phyloP scores from a whole-genome alignment of 2,329 filamentous ascomycete species.

The Nemania serpens region DNA sequence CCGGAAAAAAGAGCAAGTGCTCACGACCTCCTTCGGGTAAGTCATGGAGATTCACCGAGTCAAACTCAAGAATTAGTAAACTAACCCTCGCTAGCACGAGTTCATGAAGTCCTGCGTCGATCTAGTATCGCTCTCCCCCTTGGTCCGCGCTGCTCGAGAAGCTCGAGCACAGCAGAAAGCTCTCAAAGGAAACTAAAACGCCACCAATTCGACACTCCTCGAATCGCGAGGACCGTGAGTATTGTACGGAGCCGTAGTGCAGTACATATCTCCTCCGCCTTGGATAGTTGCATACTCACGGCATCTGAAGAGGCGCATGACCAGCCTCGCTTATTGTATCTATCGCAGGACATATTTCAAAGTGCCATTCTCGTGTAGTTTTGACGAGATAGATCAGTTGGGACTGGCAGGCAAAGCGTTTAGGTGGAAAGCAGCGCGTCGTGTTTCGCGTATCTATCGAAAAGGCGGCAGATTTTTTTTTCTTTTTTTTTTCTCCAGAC shows the following conservation, averaged over 20 bases:
- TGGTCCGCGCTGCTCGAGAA: conserved; percentile 84
- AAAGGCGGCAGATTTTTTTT: conserved; percentile 23
- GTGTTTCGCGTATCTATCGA: conserved; percentile 20
- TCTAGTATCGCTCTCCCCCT: conserved; percentile 76
- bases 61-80: background rate
- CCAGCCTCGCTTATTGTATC: conserved; percentile 17
- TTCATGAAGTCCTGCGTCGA: conserved; percentile 81
- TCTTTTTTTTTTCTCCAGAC: conserved; percentile 21
- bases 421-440: conserved; percentile 20
- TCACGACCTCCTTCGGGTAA: conserved; percentile 88
- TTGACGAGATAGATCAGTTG: conserved; percentile 22
- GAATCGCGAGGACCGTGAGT: conserved; percentile 11
- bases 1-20: conserved; percentile 96
- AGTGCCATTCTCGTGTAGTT: conserved; percentile 13
- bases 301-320: conserved; percentile 18
- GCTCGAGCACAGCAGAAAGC: conserved; percentile 85
- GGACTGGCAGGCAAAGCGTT: conserved; percentile 8
- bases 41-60: conserved; percentile 42
- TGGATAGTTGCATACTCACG: conserved; percentile 29
- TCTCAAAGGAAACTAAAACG: conserved; percentile 59
- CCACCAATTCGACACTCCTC: conserved; percentile 7
- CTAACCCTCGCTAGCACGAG: conserved; percentile 63
- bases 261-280: conserved; percentile 17
- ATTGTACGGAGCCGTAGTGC: conserved; percentile 14
- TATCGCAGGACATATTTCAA: conserved; percentile 19